Evolutionary conservation across 371 early-diverging fungal species (phyloP).

Genomic region (Mortierella sp.): DNA sequence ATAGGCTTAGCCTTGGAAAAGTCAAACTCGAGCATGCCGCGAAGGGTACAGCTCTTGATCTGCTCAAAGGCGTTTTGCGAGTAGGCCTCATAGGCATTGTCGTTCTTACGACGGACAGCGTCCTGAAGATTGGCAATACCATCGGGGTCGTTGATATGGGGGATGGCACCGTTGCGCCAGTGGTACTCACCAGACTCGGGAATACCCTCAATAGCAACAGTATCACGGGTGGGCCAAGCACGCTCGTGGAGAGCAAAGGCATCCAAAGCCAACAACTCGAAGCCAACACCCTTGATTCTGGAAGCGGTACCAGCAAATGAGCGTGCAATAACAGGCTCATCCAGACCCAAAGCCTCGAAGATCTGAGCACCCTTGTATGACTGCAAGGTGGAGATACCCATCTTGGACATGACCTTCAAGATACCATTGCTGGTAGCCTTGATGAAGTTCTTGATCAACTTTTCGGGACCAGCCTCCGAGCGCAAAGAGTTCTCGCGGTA

Average conservation of each 20-base stretch:
- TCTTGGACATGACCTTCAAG: constrained; percentile 98
- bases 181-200: constrained; percentile 96
- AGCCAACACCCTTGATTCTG: constrained; percentile 92
- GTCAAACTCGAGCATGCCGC: constrained; percentile 95
- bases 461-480: constrained; percentile 62
- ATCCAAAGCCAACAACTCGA: constrained; percentile 90
- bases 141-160: constrained; percentile 92
- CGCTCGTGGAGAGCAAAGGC: constrained; percentile 88
- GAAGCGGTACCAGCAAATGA: constrained; percentile 97
- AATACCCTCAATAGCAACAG: constrained; percentile 72
- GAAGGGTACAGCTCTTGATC: constrained; percentile 92
- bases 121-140: constrained; percentile 93
- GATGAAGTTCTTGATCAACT: constrained; percentile 83
- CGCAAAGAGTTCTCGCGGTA: constrained; percentile 84
- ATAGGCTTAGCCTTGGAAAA: constrained; percentile 79
- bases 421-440: constrained; percentile 94
- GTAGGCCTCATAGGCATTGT: constrained; percentile 87
- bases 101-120: constrained; percentile 95
- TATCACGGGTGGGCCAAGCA: constrained; percentile 85
- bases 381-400: constrained; percentile 98
- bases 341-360: constrained; percentile 96
- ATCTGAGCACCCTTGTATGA: constrained; percentile 98
- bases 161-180: constrained; percentile 94
- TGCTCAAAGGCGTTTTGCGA: constrained; percentile 82
- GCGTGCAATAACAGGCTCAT: constrained; percentile 85